A percentile compares a stretch with the other conserved stretches of the same genome.
Evolutionary conservation across 78 protist genomes (phyloP).

Genomic region (Polysphondylium violaceum): DNA sequence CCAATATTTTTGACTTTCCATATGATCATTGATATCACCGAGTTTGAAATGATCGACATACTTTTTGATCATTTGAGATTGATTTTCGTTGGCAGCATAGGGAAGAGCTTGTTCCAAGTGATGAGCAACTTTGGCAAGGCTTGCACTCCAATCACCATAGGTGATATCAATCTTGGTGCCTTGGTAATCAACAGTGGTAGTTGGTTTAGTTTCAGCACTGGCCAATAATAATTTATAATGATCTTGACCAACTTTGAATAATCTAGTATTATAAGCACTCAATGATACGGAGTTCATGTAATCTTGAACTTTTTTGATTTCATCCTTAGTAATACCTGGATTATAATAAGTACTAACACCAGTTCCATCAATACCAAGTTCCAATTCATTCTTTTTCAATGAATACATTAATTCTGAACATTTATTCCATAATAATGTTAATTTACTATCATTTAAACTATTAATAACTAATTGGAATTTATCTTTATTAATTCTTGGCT

Average conservation of each 20-base stretch:
- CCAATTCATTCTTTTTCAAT: slow-evolving; percentile 37
- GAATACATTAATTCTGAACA: slow-evolving; percentile 64
- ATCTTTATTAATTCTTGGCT: slow-evolving; percentile 66
- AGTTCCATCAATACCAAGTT: slow-evolving; percentile 43
- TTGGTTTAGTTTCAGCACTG: background rate
- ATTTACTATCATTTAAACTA: background rate
- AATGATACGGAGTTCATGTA: slow-evolving; percentile 34
- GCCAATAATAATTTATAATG: slow-evolving; percentile 54
- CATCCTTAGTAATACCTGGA: slow-evolving; percentile 63
- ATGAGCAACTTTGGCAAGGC: slow-evolving; percentile 37
- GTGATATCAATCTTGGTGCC: slow-evolving; percentile 33
- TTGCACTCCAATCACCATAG: slow-evolving; percentile 75
- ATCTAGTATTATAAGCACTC: slow-evolving; percentile 78
- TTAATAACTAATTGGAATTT: slow-evolving; percentile 5
- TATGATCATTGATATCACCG: slow-evolving; percentile 85
- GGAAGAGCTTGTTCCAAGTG: slow-evolving; percentile 45
- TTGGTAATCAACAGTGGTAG: background rate
- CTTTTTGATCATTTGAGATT: slow-evolving; percentile 78
- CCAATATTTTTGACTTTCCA: slow-evolving; percentile 87
- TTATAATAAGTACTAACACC: slow-evolving; percentile 83
- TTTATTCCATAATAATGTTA: slow-evolving; percentile 27
- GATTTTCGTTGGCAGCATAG: slow-evolving; percentile 80
- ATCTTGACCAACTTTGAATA: slow-evolving; percentile 42
- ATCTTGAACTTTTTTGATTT: slow-evolving; percentile 72
- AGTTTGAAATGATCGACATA: slow-evolving; percentile 72